These are phyloP conservation scores for Lophium mytilinum DNA, from an alignment of 495 filamentous ascomycete species.

Conservation along the genomic window DNA sequence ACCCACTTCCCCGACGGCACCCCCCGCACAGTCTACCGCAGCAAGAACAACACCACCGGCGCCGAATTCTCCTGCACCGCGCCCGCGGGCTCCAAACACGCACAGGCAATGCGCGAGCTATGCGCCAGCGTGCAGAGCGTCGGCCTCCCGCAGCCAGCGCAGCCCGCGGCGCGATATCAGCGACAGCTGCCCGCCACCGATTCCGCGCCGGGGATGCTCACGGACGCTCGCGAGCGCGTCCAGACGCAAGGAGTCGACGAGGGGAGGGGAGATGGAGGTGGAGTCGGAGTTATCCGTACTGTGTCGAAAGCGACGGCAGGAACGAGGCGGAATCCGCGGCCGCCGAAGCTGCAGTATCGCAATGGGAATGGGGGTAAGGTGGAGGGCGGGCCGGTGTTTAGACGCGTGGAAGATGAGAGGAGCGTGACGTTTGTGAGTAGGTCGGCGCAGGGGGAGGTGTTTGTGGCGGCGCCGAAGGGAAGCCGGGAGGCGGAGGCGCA, in stretches of 20 bases:
- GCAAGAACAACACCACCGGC: not conserved
- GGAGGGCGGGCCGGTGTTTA: not conserved
- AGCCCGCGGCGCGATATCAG: too few species aligned
- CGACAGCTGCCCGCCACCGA: too few species aligned
- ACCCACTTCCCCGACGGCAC: too few species aligned
- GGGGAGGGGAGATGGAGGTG: too few species aligned
- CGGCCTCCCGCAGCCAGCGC: not conserved
- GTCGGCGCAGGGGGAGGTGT: not conserved
- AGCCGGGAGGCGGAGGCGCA: not conserved
- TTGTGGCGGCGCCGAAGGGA: not conserved
- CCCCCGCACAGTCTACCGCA: not conserved
- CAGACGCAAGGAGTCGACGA: too few species aligned
- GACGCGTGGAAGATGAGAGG: not conserved
- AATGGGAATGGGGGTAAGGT: not conserved
- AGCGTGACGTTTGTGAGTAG: not conserved
- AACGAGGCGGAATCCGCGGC: not conserved
- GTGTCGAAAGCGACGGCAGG: not conserved
- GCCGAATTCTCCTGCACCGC: not conserved
- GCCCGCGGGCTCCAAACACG: not conserved
- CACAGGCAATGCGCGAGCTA: not conserved
- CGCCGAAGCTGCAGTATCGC: not conserved
- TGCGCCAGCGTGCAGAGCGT: not conserved
- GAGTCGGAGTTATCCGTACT: not conserved
- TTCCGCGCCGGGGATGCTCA: too few species aligned
- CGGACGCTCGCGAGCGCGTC: too few species aligned